These are phyloP conservation scores for Aspergillus cavernicola DNA, from an alignment of 495 filamentous ascomycete genomes.

Conservation along the genomic window DNA sequence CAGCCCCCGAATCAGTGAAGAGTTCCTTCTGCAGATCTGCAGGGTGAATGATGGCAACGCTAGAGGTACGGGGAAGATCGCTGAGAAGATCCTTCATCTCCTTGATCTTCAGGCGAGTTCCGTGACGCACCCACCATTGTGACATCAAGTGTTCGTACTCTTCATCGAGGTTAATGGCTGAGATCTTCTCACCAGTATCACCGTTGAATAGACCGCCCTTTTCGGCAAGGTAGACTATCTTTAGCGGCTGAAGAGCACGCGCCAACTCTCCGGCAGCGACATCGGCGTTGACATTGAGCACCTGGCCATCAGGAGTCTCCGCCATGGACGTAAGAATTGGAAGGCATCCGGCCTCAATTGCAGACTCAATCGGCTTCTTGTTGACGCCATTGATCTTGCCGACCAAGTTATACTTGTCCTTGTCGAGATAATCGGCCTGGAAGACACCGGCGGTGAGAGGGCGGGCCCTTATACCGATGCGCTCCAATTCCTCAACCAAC, in stretches of 20 bases:
- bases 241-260: constrained; percentile 83
- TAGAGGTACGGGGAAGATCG: constrained; percentile 83
- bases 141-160: constrained; percentile 94
- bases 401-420: constrained; percentile 89
- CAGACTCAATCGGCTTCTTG: constrained; percentile 84
- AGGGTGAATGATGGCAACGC: constrained; percentile 96
- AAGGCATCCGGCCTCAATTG: constrained; percentile 87
- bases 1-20: constrained; percentile 93
- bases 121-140: constrained; percentile 94
- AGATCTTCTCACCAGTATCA: constrained; percentile 91
- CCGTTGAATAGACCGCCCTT: constrained; percentile 96
- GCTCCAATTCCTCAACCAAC: constrained; percentile 86
- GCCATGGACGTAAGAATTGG: constrained; percentile 97
- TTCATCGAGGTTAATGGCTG: constrained; percentile 95
- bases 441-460: constrained; percentile 94
- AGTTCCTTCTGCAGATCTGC: constrained; percentile 92
- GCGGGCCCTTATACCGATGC: constrained; percentile 84
- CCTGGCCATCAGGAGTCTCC: constrained; percentile 87
- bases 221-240: constrained; percentile 97
- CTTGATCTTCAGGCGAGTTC: constrained; percentile 95
- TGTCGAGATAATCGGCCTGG: constrained; percentile 90
- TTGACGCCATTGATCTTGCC: constrained; percentile 95
- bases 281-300: constrained; percentile 97
- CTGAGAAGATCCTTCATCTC: constrained; percentile 94
- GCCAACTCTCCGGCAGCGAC: constrained; percentile 94